A percentile compares a stretch with the other conserved stretches of the same genome.
Evolutionary conservation across 441 rosid species (phyloP).

Genomic region (Pelargonium citronellum): DNA sequence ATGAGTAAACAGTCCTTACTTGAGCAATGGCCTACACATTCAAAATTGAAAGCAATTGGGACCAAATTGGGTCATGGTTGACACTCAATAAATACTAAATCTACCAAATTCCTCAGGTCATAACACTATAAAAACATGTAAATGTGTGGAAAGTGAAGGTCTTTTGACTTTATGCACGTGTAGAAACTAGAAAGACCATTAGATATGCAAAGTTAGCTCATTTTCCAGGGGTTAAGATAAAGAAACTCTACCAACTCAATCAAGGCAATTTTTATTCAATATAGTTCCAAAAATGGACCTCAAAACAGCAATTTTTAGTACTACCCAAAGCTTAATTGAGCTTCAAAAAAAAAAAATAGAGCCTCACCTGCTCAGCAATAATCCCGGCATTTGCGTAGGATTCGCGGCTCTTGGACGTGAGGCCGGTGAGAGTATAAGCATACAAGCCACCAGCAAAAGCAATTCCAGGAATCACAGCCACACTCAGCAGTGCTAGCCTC

Average conservation of each 20-base stretch:
- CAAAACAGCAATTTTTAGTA: background rate
- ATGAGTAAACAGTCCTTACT: conserved; percentile 89
- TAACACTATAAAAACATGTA: no score
- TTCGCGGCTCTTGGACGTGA: conserved; percentile 94
- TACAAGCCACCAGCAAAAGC: conserved; percentile 98
- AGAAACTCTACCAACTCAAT: background rate
- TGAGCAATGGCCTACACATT: conserved; percentile 78
- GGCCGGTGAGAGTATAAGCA: conserved; percentile 92
- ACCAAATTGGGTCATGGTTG: conserved; percentile 2
- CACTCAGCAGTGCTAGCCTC: conserved; percentile 85
- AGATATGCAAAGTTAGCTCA: conserved; percentile 22
- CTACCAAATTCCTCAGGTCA: conserved; percentile 12
- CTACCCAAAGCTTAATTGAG: background rate
- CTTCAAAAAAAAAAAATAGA: conserved; percentile 18
- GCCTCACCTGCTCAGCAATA: conserved; percentile 86
- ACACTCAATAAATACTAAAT: conserved; percentile 3
- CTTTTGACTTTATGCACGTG: conserved; percentile 23
- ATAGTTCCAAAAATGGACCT: background rate
- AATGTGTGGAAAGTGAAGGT: no score
- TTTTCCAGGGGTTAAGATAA: no score
- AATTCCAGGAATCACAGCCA: conserved; percentile 95
- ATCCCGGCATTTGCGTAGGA: conserved; percentile 95
- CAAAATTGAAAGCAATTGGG: background rate
- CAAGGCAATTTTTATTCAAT: background rate
- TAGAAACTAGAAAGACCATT: conserved; percentile 19